Percentiles rank a stretch among this genome's conserved stretches.
Evolutionary conservation across 441 rosid species (phyloP).

Genomic region (Jatropha podagrica): DNA sequence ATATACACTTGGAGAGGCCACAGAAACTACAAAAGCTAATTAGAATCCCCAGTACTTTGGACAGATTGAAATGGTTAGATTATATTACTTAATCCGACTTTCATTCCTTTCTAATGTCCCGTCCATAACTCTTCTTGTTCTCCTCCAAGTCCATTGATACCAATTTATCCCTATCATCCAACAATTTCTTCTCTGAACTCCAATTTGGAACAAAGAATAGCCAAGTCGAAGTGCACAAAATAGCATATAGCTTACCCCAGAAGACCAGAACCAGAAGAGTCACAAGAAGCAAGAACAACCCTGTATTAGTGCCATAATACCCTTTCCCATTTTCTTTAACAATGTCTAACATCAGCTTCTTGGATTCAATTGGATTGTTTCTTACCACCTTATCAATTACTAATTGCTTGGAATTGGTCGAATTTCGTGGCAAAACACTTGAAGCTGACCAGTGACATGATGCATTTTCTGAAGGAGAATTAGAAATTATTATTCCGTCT

Average conservation of each 20-base stretch:
- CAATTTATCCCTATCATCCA: neutral
- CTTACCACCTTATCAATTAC: neutral
- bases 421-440: constrained; percentile 7
- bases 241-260: constrained; percentile 56
- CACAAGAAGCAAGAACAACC: constrained; percentile 31
- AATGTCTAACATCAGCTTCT: neutral
- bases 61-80: neutral
- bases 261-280: constrained; percentile 36
- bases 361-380: neutral
- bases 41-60: too few species aligned
- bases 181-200: neutral
- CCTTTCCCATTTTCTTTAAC: constrained; percentile 21
- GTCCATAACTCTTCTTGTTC: constrained; percentile 38
- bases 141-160: constrained; percentile 12
- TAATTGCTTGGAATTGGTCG: constrained; percentile 17
- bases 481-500: neutral
- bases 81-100: neutral
- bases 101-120: constrained; percentile 32
- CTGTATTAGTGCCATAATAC: neutral
- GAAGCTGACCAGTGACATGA: neutral
- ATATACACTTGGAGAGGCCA: too few species aligned
- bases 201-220: constrained; percentile 31
- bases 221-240: constrained; percentile 47
- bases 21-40: too few species aligned
- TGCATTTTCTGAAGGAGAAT: neutral